Evolutionary conservation across 805 yeast species (phyloP).

Genomic region (Metschnikowia shivogae): DNA sequence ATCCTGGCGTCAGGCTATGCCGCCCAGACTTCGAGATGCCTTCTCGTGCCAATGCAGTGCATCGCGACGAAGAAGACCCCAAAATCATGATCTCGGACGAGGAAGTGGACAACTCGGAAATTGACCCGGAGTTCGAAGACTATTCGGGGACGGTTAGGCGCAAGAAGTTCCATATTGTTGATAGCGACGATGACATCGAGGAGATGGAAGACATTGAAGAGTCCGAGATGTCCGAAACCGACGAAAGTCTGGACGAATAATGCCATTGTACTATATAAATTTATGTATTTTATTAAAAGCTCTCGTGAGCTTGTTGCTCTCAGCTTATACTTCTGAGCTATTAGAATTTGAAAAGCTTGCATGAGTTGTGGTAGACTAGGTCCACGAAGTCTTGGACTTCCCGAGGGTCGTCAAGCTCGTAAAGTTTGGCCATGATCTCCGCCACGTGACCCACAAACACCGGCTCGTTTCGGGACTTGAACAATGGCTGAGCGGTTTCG

Average conservation of each 20-base stretch:
- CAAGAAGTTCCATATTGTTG: conserved; percentile 6
- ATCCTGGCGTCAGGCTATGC: conserved; percentile 7
- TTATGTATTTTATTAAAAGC: too few species aligned
- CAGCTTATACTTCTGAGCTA: too few species aligned
- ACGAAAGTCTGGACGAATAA: neutral
- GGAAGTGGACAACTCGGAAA: conserved; percentile 1
- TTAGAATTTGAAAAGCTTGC: conserved; percentile 25
- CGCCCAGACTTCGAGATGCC: conserved; percentile 15
- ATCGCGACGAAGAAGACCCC: conserved; percentile 8
- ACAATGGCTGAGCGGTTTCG: conserved; percentile 42
- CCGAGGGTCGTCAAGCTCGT: conserved; percentile 24
- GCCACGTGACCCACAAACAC: conserved; percentile 81
- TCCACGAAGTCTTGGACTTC: conserved; percentile 34
- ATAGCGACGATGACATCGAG: conserved; percentile 15
- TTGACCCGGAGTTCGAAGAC: conserved; percentile 11
- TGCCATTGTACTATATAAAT: neutral
- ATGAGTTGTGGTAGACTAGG: conserved; percentile 31
- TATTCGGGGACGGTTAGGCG: neutral
- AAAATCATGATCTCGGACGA: conserved; percentile 7
- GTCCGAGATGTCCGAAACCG: conserved; percentile 2
- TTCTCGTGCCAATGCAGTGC: conserved; percentile 1
- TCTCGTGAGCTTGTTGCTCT: too few species aligned
- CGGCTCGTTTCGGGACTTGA: conserved; percentile 91
- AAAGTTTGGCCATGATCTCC: conserved; percentile 35
- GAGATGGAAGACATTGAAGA: conserved; percentile 14